A percentile compares a stretch with the other conserved stretches of the same genome.
Evolutionary conservation across 192 early-diverging fungal genomes (phyloP).

Genomic region (Linderina pennispora): DNA sequence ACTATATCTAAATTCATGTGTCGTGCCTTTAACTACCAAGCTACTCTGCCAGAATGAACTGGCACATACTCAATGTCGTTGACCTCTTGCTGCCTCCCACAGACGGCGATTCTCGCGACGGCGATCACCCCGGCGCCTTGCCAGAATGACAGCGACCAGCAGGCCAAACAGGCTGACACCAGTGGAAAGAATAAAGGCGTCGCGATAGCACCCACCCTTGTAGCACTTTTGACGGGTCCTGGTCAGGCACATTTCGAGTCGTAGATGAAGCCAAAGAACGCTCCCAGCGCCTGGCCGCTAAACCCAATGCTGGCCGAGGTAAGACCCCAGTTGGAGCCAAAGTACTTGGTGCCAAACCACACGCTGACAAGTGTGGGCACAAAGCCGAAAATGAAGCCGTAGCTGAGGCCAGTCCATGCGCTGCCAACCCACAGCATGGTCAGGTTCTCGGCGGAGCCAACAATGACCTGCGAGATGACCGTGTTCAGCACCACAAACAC

Average conservation of each 20-base stretch:
- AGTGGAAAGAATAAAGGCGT: conserved; percentile 30
- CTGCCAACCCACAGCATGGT: conserved; percentile 27
- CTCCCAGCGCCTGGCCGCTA: conserved; percentile 54
- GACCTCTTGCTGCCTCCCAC: conserved; percentile 44
- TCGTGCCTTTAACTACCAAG: too few relatives aligned
- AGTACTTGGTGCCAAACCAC: conserved; percentile 46
- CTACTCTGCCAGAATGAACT: conserved; percentile 37
- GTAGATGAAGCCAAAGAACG: conserved; percentile 56
- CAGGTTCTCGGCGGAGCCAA: conserved; percentile 17
- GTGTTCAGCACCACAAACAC: conserved; percentile 23
- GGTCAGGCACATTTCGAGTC: conserved; percentile 48
- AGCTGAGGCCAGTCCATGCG: conserved; percentile 36
- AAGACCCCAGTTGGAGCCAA: conserved; percentile 52
- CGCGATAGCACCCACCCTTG: conserved; percentile 32
- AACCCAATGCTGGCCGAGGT: conserved; percentile 48
- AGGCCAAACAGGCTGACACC: conserved; percentile 12
- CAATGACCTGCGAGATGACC: conserved; percentile 31
- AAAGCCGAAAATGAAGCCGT: conserved; percentile 44
- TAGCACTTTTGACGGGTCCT: conserved; percentile 39
- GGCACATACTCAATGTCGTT: conserved; percentile 33
- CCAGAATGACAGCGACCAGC: conserved; percentile 16
- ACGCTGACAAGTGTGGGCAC: conserved; percentile 45
- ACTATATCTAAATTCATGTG: too few relatives aligned
- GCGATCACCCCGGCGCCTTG: conserved; percentile 18
- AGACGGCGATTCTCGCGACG: conserved; percentile 33